Evolutionary conservation across 148 eudicot genomes (phyloP), one percentile per base, ranked within the genome.

Genomic region (Rhododendron henanense): DNA sequence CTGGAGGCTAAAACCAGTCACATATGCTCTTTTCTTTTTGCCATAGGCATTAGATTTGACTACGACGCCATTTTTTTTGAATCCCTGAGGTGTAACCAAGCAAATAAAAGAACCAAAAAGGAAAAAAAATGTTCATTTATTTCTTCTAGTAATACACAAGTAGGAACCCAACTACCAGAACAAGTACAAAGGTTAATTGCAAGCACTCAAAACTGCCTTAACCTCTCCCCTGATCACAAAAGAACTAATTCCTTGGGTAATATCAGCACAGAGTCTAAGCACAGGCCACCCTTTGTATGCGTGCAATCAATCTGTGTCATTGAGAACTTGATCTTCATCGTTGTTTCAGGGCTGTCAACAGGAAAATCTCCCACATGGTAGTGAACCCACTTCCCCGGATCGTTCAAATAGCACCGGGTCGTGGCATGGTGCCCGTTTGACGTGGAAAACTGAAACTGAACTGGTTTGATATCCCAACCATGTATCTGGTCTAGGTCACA

Each of bases 301-400:
- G 98, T 95, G 86, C 98, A 95, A 82, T 95, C 96, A 21, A 95
- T 94, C 85, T 95, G 98, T 51, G 89, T 85, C 95, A 94, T 89
- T 0, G 95, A 93, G 85, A 92, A 95, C 83, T 90, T 93, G 85
- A 95, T 71, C 80, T 81, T 89, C 71, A 88, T 79, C 11, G 86
- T 79, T 15, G 10, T 31, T 6, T 83, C 47, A 2, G 90, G 79
- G 63, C 86, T 75, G 2, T 81, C 90, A 8, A 92, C 93, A 5
- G 85, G 83, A 81, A 95, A 95, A 87, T 95, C 91, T 37, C 98
- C 98, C 4, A 86, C 98, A 78, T 92, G 93, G 86, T 90, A 86
- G 47, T 83, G 8, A 9, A 86, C 67, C 98, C 98, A 95, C 98
- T 67, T 73, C 77, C 77, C 77, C 21, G 77, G 57, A 10, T 90